Conservation (phyloP, 805 yeast species). For the Zygosaccharomyces rouxii region DNA sequence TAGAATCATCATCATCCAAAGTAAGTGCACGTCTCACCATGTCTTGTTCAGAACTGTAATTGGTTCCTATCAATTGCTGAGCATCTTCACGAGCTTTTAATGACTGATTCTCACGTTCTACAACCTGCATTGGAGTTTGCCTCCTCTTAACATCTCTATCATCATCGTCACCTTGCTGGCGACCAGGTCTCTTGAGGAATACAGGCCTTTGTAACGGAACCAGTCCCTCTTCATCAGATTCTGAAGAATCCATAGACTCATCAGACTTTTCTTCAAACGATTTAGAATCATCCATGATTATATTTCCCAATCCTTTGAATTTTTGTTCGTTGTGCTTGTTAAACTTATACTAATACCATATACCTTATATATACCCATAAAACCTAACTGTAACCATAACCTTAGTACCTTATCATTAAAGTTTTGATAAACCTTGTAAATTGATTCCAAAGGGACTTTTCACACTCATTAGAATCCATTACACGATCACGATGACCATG, state of each 20-base stretch:
- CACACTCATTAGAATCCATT: neutral
- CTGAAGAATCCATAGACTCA: conserved; percentile 9
- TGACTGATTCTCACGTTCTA: conserved; percentile 14
- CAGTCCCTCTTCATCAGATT: conserved; percentile 21
- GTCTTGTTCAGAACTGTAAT: conserved; percentile 27
- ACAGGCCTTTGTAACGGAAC: conserved; percentile 27
- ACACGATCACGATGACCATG: neutral
- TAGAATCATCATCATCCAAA: conserved; percentile 28
- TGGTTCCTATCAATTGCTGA: conserved; percentile 11
- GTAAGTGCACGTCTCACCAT: conserved; percentile 19
- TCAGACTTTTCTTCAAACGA: conserved; percentile 6
- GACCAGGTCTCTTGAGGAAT: conserved; percentile 16
- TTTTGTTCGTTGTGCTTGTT: neutral
- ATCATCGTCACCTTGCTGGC: neutral
- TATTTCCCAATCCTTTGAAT: neutral
- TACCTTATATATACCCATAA: neutral
- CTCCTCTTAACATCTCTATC: conserved; percentile 8
- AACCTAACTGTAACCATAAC: neutral
- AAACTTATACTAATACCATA: neutral
- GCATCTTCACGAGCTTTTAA: conserved; percentile 11
- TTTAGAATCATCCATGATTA: neutral
- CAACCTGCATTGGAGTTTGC: conserved; percentile 11
- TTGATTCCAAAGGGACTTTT: neutral
- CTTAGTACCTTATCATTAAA: neutral
- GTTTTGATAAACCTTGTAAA: neutral